Percentiles rank a stretch among this genome's conserved stretches.
These are phyloP conservation scores for Alloascoidea africana DNA, from an alignment of 805 yeast genomes.

Conservation along the genomic window DNA sequence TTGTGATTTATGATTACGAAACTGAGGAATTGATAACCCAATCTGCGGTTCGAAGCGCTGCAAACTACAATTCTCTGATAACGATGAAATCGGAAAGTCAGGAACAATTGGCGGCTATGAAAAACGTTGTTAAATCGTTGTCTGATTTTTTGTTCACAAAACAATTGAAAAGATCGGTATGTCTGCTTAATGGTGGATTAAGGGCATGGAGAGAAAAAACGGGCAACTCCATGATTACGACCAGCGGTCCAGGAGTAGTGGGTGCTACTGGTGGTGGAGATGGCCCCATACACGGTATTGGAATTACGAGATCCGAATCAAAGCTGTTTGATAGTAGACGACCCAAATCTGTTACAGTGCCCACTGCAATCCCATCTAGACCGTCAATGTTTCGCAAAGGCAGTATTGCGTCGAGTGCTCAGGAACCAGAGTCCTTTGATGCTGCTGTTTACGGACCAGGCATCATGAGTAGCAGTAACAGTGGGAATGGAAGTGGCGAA, in stretches of 20 bases:
- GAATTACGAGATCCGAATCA: neutral
- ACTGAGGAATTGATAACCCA: slow-evolving; percentile 18
- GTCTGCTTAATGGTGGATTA: slow-evolving; percentile 43
- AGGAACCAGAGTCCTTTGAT: too few relatives aligned
- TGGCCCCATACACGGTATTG: too few relatives aligned
- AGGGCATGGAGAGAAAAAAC: slow-evolving; percentile 21
- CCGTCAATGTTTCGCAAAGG: too few relatives aligned
- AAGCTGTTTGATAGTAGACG: neutral
- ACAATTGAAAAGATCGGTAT: slow-evolving; percentile 24
- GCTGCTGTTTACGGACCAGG: too few relatives aligned
- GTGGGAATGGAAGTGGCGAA: neutral
- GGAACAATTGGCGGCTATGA: slow-evolving; percentile 7
- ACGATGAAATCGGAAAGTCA: neutral
- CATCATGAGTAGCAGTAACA: too few relatives aligned
- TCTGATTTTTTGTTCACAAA: slow-evolving; percentile 21
- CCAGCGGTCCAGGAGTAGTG: too few relatives aligned
- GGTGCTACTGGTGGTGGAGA: too few relatives aligned
- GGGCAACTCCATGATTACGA: slow-evolving; percentile 5
- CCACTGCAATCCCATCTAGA: neutral
- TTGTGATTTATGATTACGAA: slow-evolving; percentile 47
- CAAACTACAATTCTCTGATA: neutral
- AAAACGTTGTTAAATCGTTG: slow-evolving; percentile 22
- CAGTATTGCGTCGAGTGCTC: too few relatives aligned
- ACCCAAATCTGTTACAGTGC: neutral
- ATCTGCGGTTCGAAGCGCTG: slow-evolving; percentile 2